A percentile compares a stretch with the other conserved stretches of the same genome.
These are phyloP conservation scores for Pyrus pyrifolia DNA, from an alignment of 306 rosid genomes.

Conservation along the genomic window DNA sequence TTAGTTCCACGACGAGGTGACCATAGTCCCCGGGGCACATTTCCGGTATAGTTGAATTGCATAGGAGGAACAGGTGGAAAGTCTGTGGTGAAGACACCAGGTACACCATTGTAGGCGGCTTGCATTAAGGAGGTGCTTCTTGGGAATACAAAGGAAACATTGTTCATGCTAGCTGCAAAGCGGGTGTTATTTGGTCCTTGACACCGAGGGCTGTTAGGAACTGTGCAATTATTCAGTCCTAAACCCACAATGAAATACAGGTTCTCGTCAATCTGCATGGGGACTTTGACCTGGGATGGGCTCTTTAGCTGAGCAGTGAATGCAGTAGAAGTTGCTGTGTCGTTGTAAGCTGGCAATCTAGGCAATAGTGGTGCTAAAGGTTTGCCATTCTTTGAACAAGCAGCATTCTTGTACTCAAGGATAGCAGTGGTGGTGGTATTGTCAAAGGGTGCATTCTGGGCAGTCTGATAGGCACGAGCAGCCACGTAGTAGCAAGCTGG, in stretches of 20 bases:
- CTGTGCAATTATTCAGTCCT: conserved; percentile 77
- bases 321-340: conserved; percentile 62
- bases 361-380: conserved; percentile 42
- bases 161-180: conserved; percentile 79
- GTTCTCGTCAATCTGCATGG: conserved; percentile 36
- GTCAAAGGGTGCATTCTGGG: conserved; percentile 76
- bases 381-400: conserved; percentile 29
- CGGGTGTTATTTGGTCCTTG: conserved; percentile 99
- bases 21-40: conserved; percentile 78
- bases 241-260: conserved; percentile 61
- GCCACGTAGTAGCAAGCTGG: conserved; percentile 82
- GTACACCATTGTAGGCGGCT: conserved; percentile 64
- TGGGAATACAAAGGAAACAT: conserved; percentile 73
- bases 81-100: conserved; percentile 75
- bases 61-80: conserved; percentile 79
- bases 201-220: conserved; percentile 78
- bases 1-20: conserved; percentile 45
- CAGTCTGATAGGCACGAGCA: conserved; percentile 60
- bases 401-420: conserved; percentile 61
- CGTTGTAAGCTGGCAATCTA: conserved; percentile 53
- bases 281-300: conserved; percentile 38
- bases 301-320: conserved; percentile 51
- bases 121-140: conserved; percentile 68
- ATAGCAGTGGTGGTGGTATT: conserved; percentile 94
- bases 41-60: conserved; percentile 74